A percentile compares a stretch with the other conserved stretches of the same genome.
phyloP scores from a whole-genome alignment of 257 asterid species.

The Henckelia pumila region DNA sequence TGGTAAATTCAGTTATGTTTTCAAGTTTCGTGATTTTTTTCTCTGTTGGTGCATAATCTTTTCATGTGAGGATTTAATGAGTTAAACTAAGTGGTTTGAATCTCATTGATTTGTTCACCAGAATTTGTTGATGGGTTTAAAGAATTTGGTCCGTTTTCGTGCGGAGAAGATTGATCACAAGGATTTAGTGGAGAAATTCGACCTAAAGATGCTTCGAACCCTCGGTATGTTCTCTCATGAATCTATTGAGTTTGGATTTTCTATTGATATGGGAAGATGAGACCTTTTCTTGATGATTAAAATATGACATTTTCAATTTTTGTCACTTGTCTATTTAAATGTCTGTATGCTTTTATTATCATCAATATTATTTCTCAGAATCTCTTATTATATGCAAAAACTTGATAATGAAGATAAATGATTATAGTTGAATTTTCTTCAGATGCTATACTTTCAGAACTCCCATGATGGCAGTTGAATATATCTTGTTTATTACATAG shows the following conservation, averaged over 20 bases:
- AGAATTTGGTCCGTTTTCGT: constrained; percentile 52
- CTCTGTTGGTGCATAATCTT: not conserved
- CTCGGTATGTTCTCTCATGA: constrained; percentile 43
- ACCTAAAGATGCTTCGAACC: constrained; percentile 54
- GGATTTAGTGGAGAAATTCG: constrained; percentile 46
- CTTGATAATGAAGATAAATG: not conserved
- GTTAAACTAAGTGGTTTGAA: not conserved
- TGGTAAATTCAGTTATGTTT: constrained; percentile 39
- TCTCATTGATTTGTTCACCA: constrained; percentile 22
- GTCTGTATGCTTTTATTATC: no score
- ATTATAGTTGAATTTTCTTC: not conserved
- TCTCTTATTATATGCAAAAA: not conserved
- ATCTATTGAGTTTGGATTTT: not conserved
- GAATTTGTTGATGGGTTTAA: constrained; percentile 64
- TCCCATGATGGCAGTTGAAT: not conserved
- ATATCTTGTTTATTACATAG: not conserved
- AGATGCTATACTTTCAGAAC: constrained; percentile 13
- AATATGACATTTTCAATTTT: no score
- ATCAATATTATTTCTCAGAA: not conserved
- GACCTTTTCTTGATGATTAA: no score
- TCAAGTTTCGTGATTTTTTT: not conserved
- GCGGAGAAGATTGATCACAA: constrained; percentile 58
- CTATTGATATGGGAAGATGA: not conserved
- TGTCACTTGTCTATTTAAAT: not conserved
- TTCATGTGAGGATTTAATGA: not conserved